A percentile compares a stretch with the other conserved stretches of the same genome.
Conservation (phyloP, 1,139 yeast species). For the Pneumocystis murina region DNA sequence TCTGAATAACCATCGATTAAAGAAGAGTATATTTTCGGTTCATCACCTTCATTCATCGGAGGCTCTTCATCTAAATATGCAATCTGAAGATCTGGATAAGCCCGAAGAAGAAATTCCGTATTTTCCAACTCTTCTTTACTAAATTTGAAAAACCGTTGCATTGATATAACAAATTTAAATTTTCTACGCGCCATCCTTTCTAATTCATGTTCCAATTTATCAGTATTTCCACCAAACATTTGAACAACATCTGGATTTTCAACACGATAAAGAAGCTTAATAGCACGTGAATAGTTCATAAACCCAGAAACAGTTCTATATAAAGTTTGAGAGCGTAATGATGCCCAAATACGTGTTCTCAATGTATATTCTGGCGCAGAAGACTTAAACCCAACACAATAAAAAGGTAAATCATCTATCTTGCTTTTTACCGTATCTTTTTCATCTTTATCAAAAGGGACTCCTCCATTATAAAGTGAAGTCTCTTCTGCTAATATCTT, state of each 20-base stretch:
- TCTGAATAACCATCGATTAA: conserved; percentile 98
- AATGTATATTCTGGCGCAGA: conserved; percentile 98
- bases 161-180: conserved; percentile 89
- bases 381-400: conserved; percentile 97
- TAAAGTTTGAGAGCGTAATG: conserved; percentile 91
- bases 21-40: conserved; percentile 92
- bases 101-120: conserved; percentile 93
- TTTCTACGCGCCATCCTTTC: conserved; percentile 99
- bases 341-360: conserved; percentile 98
- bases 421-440: conserved; percentile 61
- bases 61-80: conserved; percentile 94
- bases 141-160: conserved; percentile 96
- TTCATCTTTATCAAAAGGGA: conserved; percentile 41
- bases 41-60: conserved; percentile 84
- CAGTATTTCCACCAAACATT: conserved; percentile 97
- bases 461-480: conserved; percentile 56
- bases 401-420: conserved; percentile 95
- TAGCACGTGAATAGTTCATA: conserved; percentile 98
- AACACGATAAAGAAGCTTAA: conserved; percentile 90
- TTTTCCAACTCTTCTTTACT: conserved; percentile 96
- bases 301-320: conserved; percentile 98
- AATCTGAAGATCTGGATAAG: conserved; percentile 96
- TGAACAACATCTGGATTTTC: conserved; percentile 98
- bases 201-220: conserved; percentile 80
- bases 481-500: conserved; percentile 97